A percentile compares a stretch with the other conserved stretches of the same genome.
phyloP scores from a whole-genome alignment of 2,329 filamentous ascomycete genomes.

The Exophiala oligosperma region DNA sequence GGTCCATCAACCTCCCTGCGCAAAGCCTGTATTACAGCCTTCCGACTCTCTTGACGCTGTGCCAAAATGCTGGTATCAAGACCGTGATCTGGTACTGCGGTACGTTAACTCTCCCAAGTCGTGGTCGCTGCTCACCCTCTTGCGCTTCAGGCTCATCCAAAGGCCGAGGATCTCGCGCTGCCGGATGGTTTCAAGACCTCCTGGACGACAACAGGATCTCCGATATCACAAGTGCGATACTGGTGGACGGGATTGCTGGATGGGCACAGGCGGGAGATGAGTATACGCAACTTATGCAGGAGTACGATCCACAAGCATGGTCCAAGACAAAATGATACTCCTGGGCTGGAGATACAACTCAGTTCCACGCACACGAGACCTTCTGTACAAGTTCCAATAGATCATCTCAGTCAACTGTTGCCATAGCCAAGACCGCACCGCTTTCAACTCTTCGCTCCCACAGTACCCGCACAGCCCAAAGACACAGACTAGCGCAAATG shows the following conservation, averaged over 20 bases:
- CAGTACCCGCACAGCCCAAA: constrained; percentile 7
- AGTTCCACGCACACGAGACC: too few relatives aligned
- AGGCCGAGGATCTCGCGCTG: constrained; percentile 57
- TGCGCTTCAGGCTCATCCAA: constrained; percentile 50
- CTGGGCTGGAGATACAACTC: too few relatives aligned
- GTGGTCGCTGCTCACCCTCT: background rate
- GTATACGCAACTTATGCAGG: constrained; percentile 33
- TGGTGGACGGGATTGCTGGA: constrained; percentile 34
- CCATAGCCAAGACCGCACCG: too few relatives aligned
- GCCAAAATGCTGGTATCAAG: constrained; percentile 34
- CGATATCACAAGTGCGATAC: constrained; percentile 25
- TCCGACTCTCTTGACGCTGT: constrained; percentile 38
- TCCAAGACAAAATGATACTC: constrained; percentile 12
- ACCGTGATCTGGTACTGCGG: constrained; percentile 45
- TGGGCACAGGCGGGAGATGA: constrained; percentile 34
- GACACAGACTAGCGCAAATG: constrained; percentile 24
- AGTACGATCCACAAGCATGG: constrained; percentile 30
- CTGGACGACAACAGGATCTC: constrained; percentile 38
- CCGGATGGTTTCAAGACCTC: constrained; percentile 58
- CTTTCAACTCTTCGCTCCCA: too few relatives aligned
- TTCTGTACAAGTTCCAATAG: too few relatives aligned
- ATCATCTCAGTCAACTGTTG: too few relatives aligned
- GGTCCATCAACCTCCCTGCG: constrained; percentile 52
- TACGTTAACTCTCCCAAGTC: constrained; percentile 29
- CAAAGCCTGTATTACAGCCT: constrained; percentile 42